phyloP scores from a whole-genome alignment of 305 asterid genomes.

The Petunia hybrid region DNA sequence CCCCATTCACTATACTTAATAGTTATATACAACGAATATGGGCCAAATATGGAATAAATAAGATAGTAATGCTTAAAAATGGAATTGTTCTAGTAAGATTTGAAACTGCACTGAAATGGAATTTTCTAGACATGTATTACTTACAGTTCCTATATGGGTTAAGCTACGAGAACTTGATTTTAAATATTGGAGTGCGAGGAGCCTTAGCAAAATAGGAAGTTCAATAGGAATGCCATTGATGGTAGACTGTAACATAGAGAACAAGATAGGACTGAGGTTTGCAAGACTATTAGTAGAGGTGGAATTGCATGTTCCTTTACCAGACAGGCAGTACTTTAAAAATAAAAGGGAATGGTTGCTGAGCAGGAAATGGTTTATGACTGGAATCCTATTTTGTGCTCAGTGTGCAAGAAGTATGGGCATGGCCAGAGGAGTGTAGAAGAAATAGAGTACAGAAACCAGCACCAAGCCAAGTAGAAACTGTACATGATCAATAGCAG shows the following conservation, averaged over 20 bases:
- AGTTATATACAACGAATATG: neutral
- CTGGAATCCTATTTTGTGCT: neutral
- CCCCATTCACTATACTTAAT: neutral
- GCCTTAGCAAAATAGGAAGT: neutral
- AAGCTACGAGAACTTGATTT: neutral
- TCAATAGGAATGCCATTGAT: neutral
- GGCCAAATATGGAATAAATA: neutral
- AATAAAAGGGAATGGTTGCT: neutral
- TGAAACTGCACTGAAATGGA: neutral
- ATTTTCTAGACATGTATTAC: neutral
- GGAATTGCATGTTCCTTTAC: neutral
- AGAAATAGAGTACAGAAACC: too few species aligned
- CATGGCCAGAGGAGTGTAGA: too few species aligned
- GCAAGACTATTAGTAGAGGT: neutral
- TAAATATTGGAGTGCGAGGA: neutral
- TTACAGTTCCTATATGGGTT: neutral
- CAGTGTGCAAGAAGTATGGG: too few species aligned
- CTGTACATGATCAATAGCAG: too few species aligned
- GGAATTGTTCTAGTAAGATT: neutral
- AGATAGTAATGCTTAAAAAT: too few species aligned
- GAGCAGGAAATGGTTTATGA: too few species aligned
- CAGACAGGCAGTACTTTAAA: neutral
- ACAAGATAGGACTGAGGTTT: neutral
- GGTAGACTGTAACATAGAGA: too few species aligned
- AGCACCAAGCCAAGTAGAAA: too few species aligned